Evolutionary conservation across 306 rosid species (phyloP).

Genomic region (Pterocarpus santalinus): DNA sequence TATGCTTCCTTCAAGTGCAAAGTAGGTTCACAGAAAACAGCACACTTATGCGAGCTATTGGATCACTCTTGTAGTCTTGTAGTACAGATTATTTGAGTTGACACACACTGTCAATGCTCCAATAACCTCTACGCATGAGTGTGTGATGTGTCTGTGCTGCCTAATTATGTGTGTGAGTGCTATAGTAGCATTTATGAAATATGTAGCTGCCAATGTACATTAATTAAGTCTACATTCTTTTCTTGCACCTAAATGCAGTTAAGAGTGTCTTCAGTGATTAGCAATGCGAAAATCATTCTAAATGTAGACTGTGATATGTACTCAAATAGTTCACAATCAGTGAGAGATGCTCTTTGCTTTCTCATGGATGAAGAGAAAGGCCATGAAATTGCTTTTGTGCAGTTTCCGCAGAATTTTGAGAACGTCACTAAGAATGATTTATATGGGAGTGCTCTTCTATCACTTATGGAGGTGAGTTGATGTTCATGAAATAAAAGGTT

Average conservation of each 20-base stretch:
- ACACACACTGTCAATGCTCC: too few relatives aligned
- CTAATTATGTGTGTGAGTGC: neutral
- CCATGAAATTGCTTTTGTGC: conserved; percentile 73
- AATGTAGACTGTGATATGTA: conserved; percentile 80
- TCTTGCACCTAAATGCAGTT: conserved; percentile 53
- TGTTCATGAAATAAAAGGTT: neutral
- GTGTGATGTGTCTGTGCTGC: too few relatives aligned
- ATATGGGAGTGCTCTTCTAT: conserved; percentile 41
- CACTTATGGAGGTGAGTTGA: conserved; percentile 49
- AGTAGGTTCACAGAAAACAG: too few relatives aligned
- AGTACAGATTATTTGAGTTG: too few relatives aligned
- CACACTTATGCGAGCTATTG: too few relatives aligned
- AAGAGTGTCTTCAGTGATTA: conserved; percentile 78
- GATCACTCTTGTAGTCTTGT: too few relatives aligned
- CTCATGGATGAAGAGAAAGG: conserved; percentile 77
- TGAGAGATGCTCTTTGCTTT: conserved; percentile 84
- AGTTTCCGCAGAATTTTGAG: conserved; percentile 64
- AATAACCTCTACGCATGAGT: too few relatives aligned
- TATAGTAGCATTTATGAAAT: neutral
- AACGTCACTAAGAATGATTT: conserved; percentile 63
- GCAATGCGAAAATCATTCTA: conserved; percentile 71
- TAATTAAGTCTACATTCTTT: neutral
- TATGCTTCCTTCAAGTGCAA: too few relatives aligned
- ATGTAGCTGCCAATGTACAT: neutral
- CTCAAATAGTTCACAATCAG: conserved; percentile 63